These are phyloP conservation scores for Tetracladium maxilliforme DNA, from an alignment of 2,329 filamentous ascomycete genomes.

Conservation along the genomic window DNA sequence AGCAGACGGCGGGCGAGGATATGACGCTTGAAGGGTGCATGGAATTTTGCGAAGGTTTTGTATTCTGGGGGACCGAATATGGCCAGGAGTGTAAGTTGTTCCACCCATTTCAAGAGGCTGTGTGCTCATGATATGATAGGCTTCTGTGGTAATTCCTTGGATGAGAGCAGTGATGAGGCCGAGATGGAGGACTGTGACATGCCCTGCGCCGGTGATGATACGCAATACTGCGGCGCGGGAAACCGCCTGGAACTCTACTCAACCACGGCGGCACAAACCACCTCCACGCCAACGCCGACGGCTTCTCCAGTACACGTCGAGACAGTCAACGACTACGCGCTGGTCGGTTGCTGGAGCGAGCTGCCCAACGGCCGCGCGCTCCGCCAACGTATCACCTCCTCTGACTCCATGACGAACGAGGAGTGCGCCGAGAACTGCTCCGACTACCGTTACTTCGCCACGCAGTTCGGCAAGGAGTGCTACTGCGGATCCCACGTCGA, in stretches of 20 bases:
- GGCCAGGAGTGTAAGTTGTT: conserved; percentile 19
- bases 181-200: conserved; percentile 21
- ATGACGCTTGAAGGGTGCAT: conserved; percentile 18
- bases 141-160: conserved; percentile 14
- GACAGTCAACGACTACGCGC: conserved; percentile 9
- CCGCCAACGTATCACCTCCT: conserved; percentile 4
- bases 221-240: conserved; percentile 25
- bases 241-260: conserved; percentile 26
- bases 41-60: conserved; percentile 12
- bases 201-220: conserved; percentile 22
- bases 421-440: conserved; percentile 18
- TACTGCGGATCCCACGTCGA: conserved; percentile 20
- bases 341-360: conserved; percentile 16
- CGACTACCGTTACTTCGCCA: conserved; percentile 23
- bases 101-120: too few species aligned
- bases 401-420: conserved; percentile 17
- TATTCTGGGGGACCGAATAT: conserved; percentile 22
- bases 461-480: conserved; percentile 22
- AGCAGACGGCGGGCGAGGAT: conserved; percentile 8
- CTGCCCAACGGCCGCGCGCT: conserved; percentile 11
- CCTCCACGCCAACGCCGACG: conserved; percentile 1
- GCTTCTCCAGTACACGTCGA: conserved; percentile 1
- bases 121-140: too few species aligned
- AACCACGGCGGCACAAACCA: conserved; percentile 5
- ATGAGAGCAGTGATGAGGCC: conserved; percentile 7